Evolutionary conservation across 179 eudicot genomes (phyloP).

Genomic region (Silene noctiflora): DNA sequence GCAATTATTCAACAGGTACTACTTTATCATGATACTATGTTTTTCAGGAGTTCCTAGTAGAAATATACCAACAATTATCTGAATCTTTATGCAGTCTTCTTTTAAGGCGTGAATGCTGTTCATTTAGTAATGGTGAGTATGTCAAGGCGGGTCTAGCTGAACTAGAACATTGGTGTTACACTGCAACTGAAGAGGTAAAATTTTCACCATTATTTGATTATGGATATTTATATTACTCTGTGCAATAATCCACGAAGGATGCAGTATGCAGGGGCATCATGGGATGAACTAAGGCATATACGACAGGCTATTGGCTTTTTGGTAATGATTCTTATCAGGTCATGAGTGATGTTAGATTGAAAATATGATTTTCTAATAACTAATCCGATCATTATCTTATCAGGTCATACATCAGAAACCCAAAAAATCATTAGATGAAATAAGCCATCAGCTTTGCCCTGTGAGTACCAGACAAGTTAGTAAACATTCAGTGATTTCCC

Average conservation of each 20-base stretch:
- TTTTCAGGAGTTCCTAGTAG: background rate
- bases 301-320: constrained; percentile 86
- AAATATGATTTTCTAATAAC: background rate
- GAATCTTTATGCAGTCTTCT: constrained; percentile 62
- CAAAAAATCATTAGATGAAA: constrained; percentile 80
- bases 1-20: constrained; percentile 90
- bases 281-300: constrained; percentile 93
- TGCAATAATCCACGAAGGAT: constrained; percentile 25
- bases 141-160: constrained; percentile 92
- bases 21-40: constrained; percentile 8
- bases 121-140: constrained; percentile 92
- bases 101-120: constrained; percentile 91
- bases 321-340: constrained; percentile 34
- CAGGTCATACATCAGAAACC: constrained; percentile 95
- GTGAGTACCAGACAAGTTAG: constrained; percentile 45
- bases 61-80: background rate
- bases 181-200: constrained; percentile 81
- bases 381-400: constrained; percentile 4
- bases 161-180: constrained; percentile 77
- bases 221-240: background rate
- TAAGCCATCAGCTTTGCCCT: constrained; percentile 77
- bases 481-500: background rate
- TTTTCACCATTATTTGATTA: constrained; percentile 9
- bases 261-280: constrained; percentile 91
- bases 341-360: constrained; percentile 4